Evolutionary conservation across 257 asterid genomes (phyloP), one percentile per base, ranked within the genome.

Genomic region (Nicotiana undulata): DNA sequence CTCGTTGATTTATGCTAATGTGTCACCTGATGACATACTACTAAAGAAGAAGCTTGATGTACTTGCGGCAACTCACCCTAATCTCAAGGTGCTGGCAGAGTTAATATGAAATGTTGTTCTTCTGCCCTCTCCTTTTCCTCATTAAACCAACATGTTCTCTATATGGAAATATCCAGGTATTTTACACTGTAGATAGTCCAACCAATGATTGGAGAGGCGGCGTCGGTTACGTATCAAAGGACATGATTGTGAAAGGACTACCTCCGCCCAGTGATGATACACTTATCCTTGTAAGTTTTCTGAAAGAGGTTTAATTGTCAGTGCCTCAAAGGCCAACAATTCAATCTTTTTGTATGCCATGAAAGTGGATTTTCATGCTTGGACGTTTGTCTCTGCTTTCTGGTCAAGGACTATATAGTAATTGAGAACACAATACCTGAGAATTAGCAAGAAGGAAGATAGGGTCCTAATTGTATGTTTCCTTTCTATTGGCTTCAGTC

Each of bases 11-110:
- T 95, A 93, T 87, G 98, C 94, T 80, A 95, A 95, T 87, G 87
- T 95, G 82, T 89, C 99, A 78, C 99, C 99, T 82, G 98, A 93
- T 82, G 99, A 95, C 90, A 93, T 95, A 83, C 96, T 95, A 84
- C 98, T 95, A 74, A 92, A 95, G 84, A 91, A 91, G 90, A 95
- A 92, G 92, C 98, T 95, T 44, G 99, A 95, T 82, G 89, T 82
- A 46, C 96, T 95, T 83, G 90, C 96, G 32, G 91, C 96, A 40
- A 87, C 88, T 86, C 91, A 92, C 85, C 98, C 97, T 2, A 95
- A 95, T 91, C 85, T 95, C 85, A 93, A 91, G 97, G 99, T 93
- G 79, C 59, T 52, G 16, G 52, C 53, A 63, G 53, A 86, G 86
- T 74, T 60, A 77, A 32, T 6, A 29, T 51, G 55, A 67, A 58